phyloP scores from a whole-genome alignment of 2,329 filamentous ascomycete genomes.

The Cladosporium austrohemisphaericum region DNA sequence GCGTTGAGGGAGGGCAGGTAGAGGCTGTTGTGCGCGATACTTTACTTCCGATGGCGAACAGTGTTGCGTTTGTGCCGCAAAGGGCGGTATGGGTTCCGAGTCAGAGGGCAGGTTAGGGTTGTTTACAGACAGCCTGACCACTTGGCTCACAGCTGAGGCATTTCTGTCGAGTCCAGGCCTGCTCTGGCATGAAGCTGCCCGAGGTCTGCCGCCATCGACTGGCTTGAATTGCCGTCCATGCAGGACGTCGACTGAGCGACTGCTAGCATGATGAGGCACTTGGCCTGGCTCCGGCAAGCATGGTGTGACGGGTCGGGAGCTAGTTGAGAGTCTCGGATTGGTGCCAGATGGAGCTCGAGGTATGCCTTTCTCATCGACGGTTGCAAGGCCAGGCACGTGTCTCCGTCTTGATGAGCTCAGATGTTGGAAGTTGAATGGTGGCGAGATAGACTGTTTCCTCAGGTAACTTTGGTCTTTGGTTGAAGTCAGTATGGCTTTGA shows the following conservation, averaged over 20 bases:
- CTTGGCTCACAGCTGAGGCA: background rate
- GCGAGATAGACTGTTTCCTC: constrained; percentile 53
- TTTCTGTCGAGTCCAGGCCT: background rate
- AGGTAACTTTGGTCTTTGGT: constrained; percentile 28
- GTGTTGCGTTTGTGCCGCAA: constrained; percentile 1
- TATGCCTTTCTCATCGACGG: constrained; percentile 49
- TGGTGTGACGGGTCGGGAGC: constrained; percentile 18
- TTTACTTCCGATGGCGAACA: constrained; percentile 8
- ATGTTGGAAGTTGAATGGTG: constrained; percentile 63
- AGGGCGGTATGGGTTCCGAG: constrained; percentile 1
- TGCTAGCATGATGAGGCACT: constrained; percentile 5
- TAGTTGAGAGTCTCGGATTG: constrained; percentile 12
- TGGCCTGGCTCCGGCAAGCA: background rate
- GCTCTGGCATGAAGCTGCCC: constrained; percentile 9
- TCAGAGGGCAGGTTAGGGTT: constrained; percentile 2
- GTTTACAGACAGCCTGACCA: background rate
- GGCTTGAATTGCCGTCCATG: background rate
- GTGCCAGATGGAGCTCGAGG: constrained; percentile 47
- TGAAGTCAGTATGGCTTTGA: background rate
- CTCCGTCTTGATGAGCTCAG: constrained; percentile 56
- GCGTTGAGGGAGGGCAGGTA: constrained; percentile 9
- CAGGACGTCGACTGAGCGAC: constrained; percentile 7
- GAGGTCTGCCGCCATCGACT: background rate
- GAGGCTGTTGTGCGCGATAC: constrained; percentile 12
- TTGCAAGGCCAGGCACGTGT: constrained; percentile 52